Evolutionary conservation across 2,329 filamentous ascomycete genomes (phyloP), one percentile per base, ranked within the genome.

Genomic region (Fusarium mundagurra): DNA sequence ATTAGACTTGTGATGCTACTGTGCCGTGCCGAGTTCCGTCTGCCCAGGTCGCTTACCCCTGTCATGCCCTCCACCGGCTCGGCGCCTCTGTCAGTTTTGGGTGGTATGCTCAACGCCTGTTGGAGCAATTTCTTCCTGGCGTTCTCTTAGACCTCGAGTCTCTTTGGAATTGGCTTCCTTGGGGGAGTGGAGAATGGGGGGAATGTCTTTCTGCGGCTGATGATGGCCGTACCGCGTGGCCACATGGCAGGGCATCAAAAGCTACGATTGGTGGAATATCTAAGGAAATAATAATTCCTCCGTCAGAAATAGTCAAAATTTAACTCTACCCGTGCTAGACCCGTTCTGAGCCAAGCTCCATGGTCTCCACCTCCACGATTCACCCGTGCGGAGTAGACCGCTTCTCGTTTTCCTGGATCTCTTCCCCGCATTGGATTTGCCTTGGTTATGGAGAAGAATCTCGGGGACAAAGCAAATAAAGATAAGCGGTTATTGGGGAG

Each of bases 11-110:
- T 58, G 50, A 47, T 45, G 39, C 11, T 47, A 58, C 67, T 59
- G 69, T 61, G 71, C 71, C 54, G 71, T 74, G 71, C 71, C 71
- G 71, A 74, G 71, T 74, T 74, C 71, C 71, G 71, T 72, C 22
- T 61, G 62, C 67, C 71, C 71, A 59, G 63, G 71, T 47, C 41
- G 14, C 36, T 31, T 13, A 47, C 45, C 71, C 71, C 48, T 74
- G 71, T 36, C 24, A 41, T 41, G n/a, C 43, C 61, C 67, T 73
- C 71, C 62, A 73, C 71, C 59, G 18, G 71, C 71, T 74, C 71
- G 71, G 71, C 57, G 58, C 34, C 62, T 68, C 67, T 68, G 54
- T 71, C 71, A 59, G 31, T 68, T 74, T 74, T 61, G 63, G 67
- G 68, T 69, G 43, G 13, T 45, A 61, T 63, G 53, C 47, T 72